Evolutionary conservation across 2,329 filamentous ascomycete genomes (phyloP).

Genomic region (Chalara sp.): DNA sequence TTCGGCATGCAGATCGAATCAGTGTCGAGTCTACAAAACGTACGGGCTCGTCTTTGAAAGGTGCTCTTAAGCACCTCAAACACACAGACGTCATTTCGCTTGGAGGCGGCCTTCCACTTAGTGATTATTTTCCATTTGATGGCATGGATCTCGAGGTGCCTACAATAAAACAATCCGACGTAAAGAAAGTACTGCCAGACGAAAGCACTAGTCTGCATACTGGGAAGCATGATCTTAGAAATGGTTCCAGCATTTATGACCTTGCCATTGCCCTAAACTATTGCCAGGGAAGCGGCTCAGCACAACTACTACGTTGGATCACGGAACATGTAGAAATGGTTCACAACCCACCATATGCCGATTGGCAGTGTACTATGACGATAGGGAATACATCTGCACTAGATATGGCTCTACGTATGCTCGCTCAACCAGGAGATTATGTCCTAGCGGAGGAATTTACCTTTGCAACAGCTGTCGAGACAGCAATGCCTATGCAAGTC

Average conservation of each 20-base stretch:
- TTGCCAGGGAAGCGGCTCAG: constrained; percentile 76
- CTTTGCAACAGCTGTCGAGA: constrained; percentile 67
- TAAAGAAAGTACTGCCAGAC: constrained; percentile 55
- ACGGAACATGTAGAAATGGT: constrained; percentile 95
- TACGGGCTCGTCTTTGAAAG: constrained; percentile 69
- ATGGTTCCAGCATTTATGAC: constrained; percentile 55
- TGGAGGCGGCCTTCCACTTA: constrained; percentile 82
- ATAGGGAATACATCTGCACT: constrained; percentile 81
- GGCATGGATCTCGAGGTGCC: constrained; percentile 71
- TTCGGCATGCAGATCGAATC: constrained; percentile 38
- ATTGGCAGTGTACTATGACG: constrained; percentile 81
- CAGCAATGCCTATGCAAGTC: constrained; percentile 55
- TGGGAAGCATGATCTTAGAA: constrained; percentile 76
- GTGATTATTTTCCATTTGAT: constrained; percentile 89
- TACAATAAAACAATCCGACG: constrained; percentile 61
- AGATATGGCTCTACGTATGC: constrained; percentile 77
- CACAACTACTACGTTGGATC: constrained; percentile 82
- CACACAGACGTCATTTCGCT: constrained; percentile 82
- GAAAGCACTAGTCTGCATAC: constrained; percentile 56
- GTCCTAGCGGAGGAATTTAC: constrained; percentile 87
- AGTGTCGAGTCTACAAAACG: constrained; percentile 54
- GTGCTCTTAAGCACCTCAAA: constrained; percentile 71
- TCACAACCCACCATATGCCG: constrained; percentile 76
- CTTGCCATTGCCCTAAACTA: constrained; percentile 90
- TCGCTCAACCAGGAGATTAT: constrained; percentile 68